phyloP scores from a whole-genome alignment of 257 asterid genomes.

The Lithospermum erythrorhizon region DNA sequence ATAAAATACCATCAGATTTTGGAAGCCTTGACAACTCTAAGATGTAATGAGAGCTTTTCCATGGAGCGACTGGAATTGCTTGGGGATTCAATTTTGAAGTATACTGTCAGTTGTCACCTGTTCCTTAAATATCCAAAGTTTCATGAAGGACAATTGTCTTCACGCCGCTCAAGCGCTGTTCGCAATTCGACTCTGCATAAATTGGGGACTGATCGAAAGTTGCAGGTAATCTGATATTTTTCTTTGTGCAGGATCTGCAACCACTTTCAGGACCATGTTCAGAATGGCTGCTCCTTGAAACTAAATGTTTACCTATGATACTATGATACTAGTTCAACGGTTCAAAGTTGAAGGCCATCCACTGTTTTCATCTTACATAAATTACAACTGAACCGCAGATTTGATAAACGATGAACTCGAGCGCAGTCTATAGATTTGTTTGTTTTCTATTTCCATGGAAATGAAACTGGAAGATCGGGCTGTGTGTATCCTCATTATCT shows the following conservation, averaged over 20 bases:
- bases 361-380: too few species aligned
- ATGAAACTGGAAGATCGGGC: too few species aligned
- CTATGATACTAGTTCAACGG: too few species aligned
- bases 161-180: slow-evolving; percentile 38
- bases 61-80: slow-evolving; percentile 93
- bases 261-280: background rate
- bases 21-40: slow-evolving; percentile 78
- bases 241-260: background rate
- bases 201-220: slow-evolving; percentile 48
- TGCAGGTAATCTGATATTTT: slow-evolving; percentile 49
- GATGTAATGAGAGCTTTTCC: slow-evolving; percentile 79
- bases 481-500: too few species aligned
- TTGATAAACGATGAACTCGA: too few species aligned
- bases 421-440: too few species aligned
- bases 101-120: slow-evolving; percentile 62
- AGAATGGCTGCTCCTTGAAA: background rate
- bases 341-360: too few species aligned
- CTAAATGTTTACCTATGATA: too few species aligned
- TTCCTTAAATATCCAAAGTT: slow-evolving; percentile 64
- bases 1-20: slow-evolving; percentile 43
- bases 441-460: too few species aligned
- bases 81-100: slow-evolving; percentile 87
- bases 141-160: slow-evolving; percentile 65
- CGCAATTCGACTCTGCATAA: slow-evolving; percentile 61
- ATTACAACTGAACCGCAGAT: too few species aligned